Evolutionary conservation across 352 stramenopile genomes (phyloP), one percentile per base, ranked within the genome.

Genomic region (Pythium guiyangense): DNA sequence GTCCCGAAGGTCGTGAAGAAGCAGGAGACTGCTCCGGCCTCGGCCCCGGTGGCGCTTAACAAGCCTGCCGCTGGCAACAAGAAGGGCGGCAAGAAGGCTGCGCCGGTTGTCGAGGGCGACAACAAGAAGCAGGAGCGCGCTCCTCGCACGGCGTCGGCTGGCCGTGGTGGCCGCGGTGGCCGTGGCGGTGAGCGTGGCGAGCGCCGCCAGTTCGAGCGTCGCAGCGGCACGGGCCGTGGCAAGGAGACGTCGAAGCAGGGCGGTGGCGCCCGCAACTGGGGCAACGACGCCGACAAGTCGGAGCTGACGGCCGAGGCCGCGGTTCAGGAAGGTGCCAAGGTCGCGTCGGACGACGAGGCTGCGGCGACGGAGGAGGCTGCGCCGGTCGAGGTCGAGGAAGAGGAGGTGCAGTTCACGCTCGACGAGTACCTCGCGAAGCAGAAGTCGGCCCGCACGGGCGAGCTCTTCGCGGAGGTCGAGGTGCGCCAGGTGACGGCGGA

Each of bases 211-310:
- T 98, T 92, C 56, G 96, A 98, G 68, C 92, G 96, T 62, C 86
- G 90, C 74, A 97, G 87, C 60, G 96, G 96, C 69, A 99, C 94
- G 45, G 96, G 96, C 63, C 92, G 96, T 73, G 96, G 96, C 69
- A 96, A 94, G 66, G 96, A 99, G 76, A 93, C 90, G 64, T 97
- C 90, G 71, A 98, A 98, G 79, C 83, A 87, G 61, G 96, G 96
- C 48, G 93, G 89, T 54, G 96, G 96, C 70, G 91, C 90, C 61
- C 91, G 82, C 77, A 99, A 99, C 83, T 99, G 96, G 96, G 96
- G 96, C 70, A 97, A 98, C 81, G 82, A 96, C 58, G 74, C 94
- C 62, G 92, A 97, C 73, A 90, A 96, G 69, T 83, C 82, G 49
- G 89, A 95, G 64, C 88, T 97, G 73, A 58, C 64, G 31, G 73